Evolutionary conservation across 2,329 filamentous ascomycete species (phyloP).

Genomic region (Triangularia setosa): DNA sequence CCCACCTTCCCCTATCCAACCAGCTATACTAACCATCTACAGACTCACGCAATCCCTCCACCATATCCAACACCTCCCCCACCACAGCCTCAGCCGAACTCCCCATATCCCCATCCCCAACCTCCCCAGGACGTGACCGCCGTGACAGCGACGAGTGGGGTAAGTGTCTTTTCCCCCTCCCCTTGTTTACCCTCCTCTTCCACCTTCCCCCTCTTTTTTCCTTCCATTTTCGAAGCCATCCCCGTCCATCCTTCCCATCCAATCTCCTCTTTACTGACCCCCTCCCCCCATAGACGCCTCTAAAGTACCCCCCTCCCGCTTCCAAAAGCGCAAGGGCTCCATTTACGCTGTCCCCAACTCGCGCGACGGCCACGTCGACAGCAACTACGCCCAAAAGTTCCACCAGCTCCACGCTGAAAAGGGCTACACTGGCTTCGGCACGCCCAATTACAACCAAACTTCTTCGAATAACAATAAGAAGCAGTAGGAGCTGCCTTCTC

Average conservation of each 20-base stretch:
- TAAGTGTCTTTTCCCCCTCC: slow-evolving; percentile 6
- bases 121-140: slow-evolving; percentile 10
- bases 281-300: slow-evolving; percentile 46
- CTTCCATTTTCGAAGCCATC: too few species aligned
- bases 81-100: neutral
- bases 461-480: neutral
- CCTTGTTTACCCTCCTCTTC: neutral
- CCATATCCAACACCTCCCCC: slow-evolving; percentile 2
- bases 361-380: slow-evolving; percentile 61
- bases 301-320: slow-evolving; percentile 63
- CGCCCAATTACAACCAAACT: neutral
- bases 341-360: slow-evolving; percentile 64
- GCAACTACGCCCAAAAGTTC: slow-evolving; percentile 56
- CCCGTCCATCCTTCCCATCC: neutral
- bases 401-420: slow-evolving; percentile 46
- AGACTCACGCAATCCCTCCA: slow-evolving; percentile 11
- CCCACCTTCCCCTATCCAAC: neutral
- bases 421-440: neutral
- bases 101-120: neutral
- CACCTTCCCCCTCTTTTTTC: neutral
- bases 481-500: neutral
- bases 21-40: neutral
- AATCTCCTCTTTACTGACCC: neutral
- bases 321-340: slow-evolving; percentile 66
- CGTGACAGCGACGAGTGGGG: slow-evolving; percentile 27